These are phyloP conservation scores for Phalaenopsis aphrodite DNA, from an alignment of 106 monocot species.

Conservation along the genomic window DNA sequence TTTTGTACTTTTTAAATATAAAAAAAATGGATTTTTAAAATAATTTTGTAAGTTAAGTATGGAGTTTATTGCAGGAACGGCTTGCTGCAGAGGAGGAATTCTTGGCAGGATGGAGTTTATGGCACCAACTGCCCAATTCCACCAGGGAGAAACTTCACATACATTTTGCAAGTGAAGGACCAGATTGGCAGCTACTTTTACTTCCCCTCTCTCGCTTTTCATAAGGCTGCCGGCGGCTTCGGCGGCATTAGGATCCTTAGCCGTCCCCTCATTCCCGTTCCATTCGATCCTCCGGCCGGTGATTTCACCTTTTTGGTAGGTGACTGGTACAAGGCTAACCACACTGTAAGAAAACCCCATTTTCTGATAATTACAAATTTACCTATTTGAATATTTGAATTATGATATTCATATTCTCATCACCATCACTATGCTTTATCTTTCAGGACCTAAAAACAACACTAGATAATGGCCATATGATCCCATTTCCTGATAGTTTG, in stretches of 20 bases:
- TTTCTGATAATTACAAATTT: not conserved
- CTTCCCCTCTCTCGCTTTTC: conserved; percentile 52
- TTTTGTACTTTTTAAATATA: no score
- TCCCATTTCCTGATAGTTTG: conserved; percentile 47
- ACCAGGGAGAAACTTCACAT: conserved; percentile 40
- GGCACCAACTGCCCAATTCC: conserved; percentile 57
- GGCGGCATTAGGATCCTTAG: conserved; percentile 41
- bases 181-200: conserved; percentile 63
- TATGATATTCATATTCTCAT: no score
- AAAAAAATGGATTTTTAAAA: no score
- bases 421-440: not conserved
- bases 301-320: conserved; percentile 42
- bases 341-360: conserved; percentile 21
- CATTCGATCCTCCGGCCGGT: conserved; percentile 37
- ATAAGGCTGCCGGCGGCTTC: conserved; percentile 51
- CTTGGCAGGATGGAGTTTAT: conserved; percentile 50
- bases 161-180: conserved; percentile 39
- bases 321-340: conserved; percentile 58
- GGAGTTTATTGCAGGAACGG: conserved; percentile 32
- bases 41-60: no score
- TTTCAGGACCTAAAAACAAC: conserved; percentile 28
- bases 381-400: no score
- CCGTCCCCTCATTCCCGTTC: conserved; percentile 36
- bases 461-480: conserved; percentile 34
- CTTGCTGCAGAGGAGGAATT: conserved; percentile 37